A percentile compares a stretch with the other conserved stretches of the same genome.
These are phyloP conservation scores for Pichia sorboxylosa DNA, from an alignment of 1,139 yeast genomes.

Conservation along the genomic window DNA sequence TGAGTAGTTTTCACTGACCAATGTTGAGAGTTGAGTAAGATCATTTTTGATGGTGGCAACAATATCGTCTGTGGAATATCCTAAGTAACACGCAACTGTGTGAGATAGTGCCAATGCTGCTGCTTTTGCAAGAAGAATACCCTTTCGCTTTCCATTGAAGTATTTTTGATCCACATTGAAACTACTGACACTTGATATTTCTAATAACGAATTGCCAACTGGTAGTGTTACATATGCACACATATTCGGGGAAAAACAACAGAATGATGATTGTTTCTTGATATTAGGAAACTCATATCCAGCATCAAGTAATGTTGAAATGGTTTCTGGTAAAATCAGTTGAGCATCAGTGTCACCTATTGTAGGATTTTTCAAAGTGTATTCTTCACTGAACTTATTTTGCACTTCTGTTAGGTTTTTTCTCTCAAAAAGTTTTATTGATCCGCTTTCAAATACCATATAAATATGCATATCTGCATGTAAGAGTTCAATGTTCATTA, in stretches of 20 bases:
- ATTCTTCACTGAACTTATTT: conserved; percentile 12
- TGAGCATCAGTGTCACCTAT: not conserved
- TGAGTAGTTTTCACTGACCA: conserved; percentile 22
- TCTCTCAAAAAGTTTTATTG: conserved; percentile 33
- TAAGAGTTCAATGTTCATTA: conserved; percentile 16
- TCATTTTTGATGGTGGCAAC: conserved; percentile 43
- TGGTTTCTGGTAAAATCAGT: conserved; percentile 23
- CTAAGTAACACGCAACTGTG: conserved; percentile 57
- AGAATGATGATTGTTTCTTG: conserved; percentile 26
- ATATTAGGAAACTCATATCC: conserved; percentile 41
- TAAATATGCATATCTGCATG: conserved; percentile 23
- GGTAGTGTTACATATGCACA: conserved; percentile 35
- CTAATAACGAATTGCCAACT: conserved; percentile 16
- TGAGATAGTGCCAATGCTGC: conserved; percentile 57
- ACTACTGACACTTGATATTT: conserved; percentile 20
- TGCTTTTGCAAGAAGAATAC: conserved; percentile 33
- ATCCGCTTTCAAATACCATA: conserved; percentile 31
- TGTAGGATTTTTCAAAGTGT: not conserved
- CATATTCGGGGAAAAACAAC: conserved; percentile 48
- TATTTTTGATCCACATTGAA: conserved; percentile 19
- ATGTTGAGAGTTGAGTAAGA: conserved; percentile 24
- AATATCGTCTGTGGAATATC: conserved; percentile 55
- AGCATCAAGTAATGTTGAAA: conserved; percentile 41
- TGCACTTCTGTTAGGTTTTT: conserved; percentile 20
- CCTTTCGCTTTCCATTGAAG: conserved; percentile 17